phyloP scores from a whole-genome alignment of 306 rosid species.

The Nissolia schottii region DNA sequence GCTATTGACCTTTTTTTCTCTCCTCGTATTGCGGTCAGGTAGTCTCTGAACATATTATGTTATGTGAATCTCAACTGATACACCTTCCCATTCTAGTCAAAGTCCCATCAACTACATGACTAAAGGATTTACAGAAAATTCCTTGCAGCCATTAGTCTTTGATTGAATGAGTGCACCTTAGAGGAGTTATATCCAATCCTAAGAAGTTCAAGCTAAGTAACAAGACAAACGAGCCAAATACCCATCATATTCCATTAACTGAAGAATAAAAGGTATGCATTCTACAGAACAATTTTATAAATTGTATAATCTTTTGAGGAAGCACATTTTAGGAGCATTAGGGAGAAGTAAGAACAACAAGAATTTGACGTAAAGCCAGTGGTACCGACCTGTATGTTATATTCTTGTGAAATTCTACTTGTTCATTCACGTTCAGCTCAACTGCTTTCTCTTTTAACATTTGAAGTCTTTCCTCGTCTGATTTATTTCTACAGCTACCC shows the following conservation, averaged over 20 bases:
- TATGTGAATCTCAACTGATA: neutral
- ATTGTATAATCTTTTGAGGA: neutral
- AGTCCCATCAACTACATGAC: neutral
- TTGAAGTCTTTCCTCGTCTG: constrained; percentile 84
- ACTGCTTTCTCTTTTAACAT: constrained; percentile 56
- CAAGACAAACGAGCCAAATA: neutral
- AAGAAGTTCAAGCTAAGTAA: neutral
- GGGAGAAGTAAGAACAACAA: neutral
- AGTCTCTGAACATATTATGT: neutral
- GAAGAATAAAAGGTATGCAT: neutral
- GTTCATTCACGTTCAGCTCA: constrained; percentile 61
- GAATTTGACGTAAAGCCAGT: neutral
- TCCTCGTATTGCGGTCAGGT: neutral
- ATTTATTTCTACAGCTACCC: constrained; percentile 86
- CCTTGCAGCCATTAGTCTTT: neutral
- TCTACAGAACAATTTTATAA: neutral
- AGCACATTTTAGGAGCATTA: neutral
- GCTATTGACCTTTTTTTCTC: neutral
- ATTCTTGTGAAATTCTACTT: constrained; percentile 81
- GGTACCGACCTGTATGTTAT: constrained; percentile 65
- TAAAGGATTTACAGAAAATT: neutral
- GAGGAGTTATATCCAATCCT: neutral
- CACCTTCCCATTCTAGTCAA: neutral
- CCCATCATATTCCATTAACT: neutral
- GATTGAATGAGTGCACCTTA: neutral